These are phyloP conservation scores for Umbilicaria muhlenbergii DNA, from an alignment of 495 filamentous ascomycete genomes.

Conservation along the genomic window DNA sequence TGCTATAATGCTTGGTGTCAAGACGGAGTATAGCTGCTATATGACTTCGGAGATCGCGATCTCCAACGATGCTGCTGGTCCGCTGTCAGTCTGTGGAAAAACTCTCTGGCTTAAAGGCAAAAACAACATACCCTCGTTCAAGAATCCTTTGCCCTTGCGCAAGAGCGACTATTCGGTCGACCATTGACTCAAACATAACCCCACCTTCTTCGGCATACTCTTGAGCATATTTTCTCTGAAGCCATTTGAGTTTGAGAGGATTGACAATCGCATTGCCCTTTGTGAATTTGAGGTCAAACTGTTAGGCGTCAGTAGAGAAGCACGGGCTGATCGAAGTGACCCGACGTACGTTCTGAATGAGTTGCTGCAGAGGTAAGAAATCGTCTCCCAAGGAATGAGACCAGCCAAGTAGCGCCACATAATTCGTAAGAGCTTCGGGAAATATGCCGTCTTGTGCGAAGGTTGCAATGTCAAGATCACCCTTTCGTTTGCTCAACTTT, in stretches of 20 bases:
- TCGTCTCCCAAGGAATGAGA: constrained; percentile 49
- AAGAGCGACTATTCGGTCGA: constrained; percentile 22
- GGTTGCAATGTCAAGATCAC: constrained; percentile 49
- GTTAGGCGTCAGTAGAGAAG: constrained; percentile 4
- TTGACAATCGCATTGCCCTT: constrained; percentile 76
- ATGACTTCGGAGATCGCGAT: constrained; percentile 18
- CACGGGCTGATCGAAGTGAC: neutral
- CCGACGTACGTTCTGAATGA: constrained; percentile 36
- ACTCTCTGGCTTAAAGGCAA: neutral
- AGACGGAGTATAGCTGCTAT: constrained; percentile 37
- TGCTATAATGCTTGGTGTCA: constrained; percentile 48
- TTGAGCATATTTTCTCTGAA: constrained; percentile 59
- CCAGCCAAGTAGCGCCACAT: constrained; percentile 77
- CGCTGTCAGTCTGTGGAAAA: constrained; percentile 10
- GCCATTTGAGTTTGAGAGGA: constrained; percentile 62
- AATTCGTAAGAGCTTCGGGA: constrained; percentile 65
- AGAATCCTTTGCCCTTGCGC: constrained; percentile 17
- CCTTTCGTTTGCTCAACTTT: constrained; percentile 82
- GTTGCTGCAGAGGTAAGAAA: constrained; percentile 50
- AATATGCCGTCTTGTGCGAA: constrained; percentile 55
- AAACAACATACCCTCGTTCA: constrained; percentile 1
- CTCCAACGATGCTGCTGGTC: constrained; percentile 16
- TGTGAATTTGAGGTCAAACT: constrained; percentile 69
- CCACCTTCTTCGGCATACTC: constrained; percentile 21
- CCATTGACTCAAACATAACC: constrained; percentile 31